Percentiles rank a stretch among this genome's conserved stretches.
Conservation (phyloP, 1,284 basidiomycete genomes). For the Peniophora sp. region DNA sequence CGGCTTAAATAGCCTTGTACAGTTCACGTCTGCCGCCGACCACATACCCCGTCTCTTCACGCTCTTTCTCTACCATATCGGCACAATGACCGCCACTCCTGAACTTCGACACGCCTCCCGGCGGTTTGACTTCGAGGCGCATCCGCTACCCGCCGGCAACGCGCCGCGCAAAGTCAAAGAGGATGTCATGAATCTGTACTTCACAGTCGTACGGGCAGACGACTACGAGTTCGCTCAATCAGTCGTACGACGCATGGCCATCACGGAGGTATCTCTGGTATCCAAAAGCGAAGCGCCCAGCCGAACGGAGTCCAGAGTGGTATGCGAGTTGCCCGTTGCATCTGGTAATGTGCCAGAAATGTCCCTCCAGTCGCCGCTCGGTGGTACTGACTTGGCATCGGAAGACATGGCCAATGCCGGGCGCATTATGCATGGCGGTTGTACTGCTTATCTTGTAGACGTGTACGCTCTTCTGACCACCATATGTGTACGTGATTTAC, state of each 20-base stretch:
- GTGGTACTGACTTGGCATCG: background rate
- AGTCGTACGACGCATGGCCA: background rate
- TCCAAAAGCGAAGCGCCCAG: background rate
- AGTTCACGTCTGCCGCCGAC: too few relatives aligned
- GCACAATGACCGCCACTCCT: too few relatives aligned
- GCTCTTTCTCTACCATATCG: too few relatives aligned
- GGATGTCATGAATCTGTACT: too few relatives aligned
- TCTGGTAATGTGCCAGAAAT: constrained; percentile 18
- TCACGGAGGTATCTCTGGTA: background rate
- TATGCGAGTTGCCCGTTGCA: constrained; percentile 19
- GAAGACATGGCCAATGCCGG: constrained; percentile 44
- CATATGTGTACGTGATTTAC: background rate
- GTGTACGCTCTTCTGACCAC: constrained; percentile 25
- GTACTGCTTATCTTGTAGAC: constrained; percentile 42
- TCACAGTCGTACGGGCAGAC: too few relatives aligned
- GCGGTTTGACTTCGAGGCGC: too few relatives aligned
- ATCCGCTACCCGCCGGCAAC: too few relatives aligned
- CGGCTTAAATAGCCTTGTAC: too few relatives aligned
- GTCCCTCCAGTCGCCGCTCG: constrained; percentile 11
- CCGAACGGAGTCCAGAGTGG: background rate
- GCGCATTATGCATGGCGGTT: constrained; percentile 45
- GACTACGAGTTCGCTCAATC: background rate
- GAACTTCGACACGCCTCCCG: too few relatives aligned
- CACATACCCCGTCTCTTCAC: too few relatives aligned
- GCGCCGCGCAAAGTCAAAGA: too few relatives aligned